phyloP scores from a whole-genome alignment of 495 filamentous ascomycete genomes.

The Neurospora sp. region DNA sequence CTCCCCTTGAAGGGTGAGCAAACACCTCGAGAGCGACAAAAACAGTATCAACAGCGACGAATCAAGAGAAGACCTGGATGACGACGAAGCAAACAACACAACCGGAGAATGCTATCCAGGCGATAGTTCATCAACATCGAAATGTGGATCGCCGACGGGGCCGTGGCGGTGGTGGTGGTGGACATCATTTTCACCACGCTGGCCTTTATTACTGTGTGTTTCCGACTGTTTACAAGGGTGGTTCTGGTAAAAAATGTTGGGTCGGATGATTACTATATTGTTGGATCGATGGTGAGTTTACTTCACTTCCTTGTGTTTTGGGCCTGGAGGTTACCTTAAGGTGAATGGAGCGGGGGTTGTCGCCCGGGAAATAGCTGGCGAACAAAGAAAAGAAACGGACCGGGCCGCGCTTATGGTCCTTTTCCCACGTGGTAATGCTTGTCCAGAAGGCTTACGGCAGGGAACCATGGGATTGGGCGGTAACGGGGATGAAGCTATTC shows the following conservation, averaged over 20 bases:
- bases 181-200: conserved; percentile 13
- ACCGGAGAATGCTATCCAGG: not conserved
- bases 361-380: not conserved
- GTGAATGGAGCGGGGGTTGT: not conserved
- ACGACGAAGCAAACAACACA: not conserved
- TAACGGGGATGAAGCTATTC: not conserved
- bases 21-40: not conserved
- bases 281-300: conserved; percentile 7
- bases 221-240: conserved; percentile 8
- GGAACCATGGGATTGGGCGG: not conserved
- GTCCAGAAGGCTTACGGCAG: not conserved
- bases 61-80: not conserved
- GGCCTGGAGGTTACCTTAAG: not conserved
- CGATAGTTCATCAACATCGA: not conserved
- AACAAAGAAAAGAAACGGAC: not conserved
- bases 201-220: conserved; percentile 12
- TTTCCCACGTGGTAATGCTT: not conserved
- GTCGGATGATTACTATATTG: conserved; percentile 13
- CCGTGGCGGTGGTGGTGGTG: conserved; percentile 10
- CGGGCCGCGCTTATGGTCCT: not conserved
- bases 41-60: not conserved
- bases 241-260: conserved; percentile 14
- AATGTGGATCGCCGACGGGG: conserved; percentile 9
- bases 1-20: not conserved
- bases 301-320: rapidly evolving